Evolutionary conservation across 495 filamentous ascomycete species (phyloP).

Genomic region (Bacidia gigantensis): DNA sequence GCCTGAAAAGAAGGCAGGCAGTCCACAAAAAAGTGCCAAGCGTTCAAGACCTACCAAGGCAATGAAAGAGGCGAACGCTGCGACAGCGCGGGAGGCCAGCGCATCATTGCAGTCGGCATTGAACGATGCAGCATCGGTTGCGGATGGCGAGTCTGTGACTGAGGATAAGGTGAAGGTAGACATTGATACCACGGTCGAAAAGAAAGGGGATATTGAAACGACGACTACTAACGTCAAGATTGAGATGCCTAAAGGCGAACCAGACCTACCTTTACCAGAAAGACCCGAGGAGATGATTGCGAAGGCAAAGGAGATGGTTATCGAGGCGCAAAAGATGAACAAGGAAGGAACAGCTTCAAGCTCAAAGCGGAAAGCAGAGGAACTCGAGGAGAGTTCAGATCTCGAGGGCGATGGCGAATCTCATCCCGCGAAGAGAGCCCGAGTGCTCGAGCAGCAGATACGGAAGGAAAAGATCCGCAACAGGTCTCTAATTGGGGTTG

Average conservation of each 20-base stretch:
- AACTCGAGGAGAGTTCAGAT: constrained; percentile 43
- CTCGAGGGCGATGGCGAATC: constrained; percentile 35
- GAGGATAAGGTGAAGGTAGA: constrained; percentile 48
- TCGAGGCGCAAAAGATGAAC: constrained; percentile 51
- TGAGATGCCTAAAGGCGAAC: constrained; percentile 53
- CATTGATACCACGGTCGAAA: constrained; percentile 43
- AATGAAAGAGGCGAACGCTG: constrained; percentile 34
- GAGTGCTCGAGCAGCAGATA: constrained; percentile 58
- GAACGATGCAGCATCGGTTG: constrained; percentile 29
- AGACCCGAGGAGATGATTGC: constrained; percentile 69
- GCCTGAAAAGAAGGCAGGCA: constrained; percentile 36
- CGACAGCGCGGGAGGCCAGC: constrained; percentile 34
- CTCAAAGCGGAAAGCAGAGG: constrained; percentile 72
- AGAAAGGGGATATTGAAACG: constrained; percentile 46
- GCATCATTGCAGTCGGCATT: constrained; percentile 36
- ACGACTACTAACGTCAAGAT: constrained; percentile 67
- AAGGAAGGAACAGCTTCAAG: constrained; percentile 28
- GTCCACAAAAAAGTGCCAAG: constrained; percentile 46
- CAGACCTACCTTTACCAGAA: constrained; percentile 57
- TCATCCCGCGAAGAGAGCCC: constrained; percentile 57
- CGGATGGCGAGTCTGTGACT: constrained; percentile 23
- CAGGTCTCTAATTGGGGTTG: constrained; percentile 71
- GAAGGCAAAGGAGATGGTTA: constrained; percentile 80
- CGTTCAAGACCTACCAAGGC: constrained; percentile 56
- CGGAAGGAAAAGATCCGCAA: constrained; percentile 72